phyloP scores from a whole-genome alignment of 345 rosid species.

The Pseudoturritis turrita region DNA sequence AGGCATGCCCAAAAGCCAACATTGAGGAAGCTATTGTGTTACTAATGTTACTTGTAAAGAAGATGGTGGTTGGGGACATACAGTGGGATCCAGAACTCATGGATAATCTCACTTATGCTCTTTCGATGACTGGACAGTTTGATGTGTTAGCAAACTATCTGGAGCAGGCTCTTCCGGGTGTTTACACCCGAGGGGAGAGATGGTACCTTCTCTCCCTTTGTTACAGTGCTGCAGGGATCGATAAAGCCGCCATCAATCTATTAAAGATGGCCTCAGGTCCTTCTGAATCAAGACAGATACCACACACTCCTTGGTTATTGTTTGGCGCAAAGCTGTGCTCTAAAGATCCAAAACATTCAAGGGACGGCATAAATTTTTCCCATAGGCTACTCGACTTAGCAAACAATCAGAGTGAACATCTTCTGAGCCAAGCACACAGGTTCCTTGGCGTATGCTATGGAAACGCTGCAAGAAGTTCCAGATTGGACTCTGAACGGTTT shows the following conservation, averaged over 20 bases:
- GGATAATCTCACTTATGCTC: slow-evolving; percentile 75
- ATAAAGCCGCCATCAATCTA: slow-evolving; percentile 69
- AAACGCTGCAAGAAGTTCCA: slow-evolving; percentile 66
- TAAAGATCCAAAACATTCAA: slow-evolving; percentile 53
- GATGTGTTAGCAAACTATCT: slow-evolving; percentile 65
- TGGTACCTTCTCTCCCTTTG: slow-evolving; percentile 92
- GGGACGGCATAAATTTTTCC: slow-evolving; percentile 60
- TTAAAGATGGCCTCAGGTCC: slow-evolving; percentile 53
- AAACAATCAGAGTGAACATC: slow-evolving; percentile 41
- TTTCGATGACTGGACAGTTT: slow-evolving; percentile 64
- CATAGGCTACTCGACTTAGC: slow-evolving; percentile 42
- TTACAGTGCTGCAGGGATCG: slow-evolving; percentile 70
- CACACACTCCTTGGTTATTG: slow-evolving; percentile 52
- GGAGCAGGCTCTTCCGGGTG: slow-evolving; percentile 72
- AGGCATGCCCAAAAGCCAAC: slow-evolving; percentile 52
- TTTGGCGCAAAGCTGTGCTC: slow-evolving; percentile 86
- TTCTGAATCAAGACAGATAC: slow-evolving; percentile 64
- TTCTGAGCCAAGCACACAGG: slow-evolving; percentile 53
- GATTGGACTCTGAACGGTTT: slow-evolving; percentile 67
- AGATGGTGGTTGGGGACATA: slow-evolving; percentile 59
- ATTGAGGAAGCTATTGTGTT: slow-evolving; percentile 83
- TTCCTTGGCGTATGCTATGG: slow-evolving; percentile 89
- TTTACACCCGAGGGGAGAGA: slow-evolving; percentile 66
- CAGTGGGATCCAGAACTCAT: slow-evolving; percentile 83
- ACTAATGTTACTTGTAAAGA: slow-evolving; percentile 64